These are phyloP conservation scores for Bathelium albidoporum DNA, from an alignment of 495 filamentous ascomycete genomes.

Conservation along the genomic window DNA sequence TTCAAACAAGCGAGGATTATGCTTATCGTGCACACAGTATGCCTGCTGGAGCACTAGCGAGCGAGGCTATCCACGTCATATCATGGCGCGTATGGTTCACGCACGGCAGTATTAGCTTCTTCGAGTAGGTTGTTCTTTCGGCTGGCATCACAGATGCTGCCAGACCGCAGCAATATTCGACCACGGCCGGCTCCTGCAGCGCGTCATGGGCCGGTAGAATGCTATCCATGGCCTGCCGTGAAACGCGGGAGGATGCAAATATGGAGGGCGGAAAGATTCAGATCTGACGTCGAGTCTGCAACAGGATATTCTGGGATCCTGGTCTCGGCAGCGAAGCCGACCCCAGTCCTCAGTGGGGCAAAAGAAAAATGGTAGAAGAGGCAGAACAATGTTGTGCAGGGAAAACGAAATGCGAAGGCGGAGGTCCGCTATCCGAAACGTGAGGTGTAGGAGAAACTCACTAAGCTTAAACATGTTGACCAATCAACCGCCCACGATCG, in stretches of 20 bases:
- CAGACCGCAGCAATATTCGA: background rate
- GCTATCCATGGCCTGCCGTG: background rate
- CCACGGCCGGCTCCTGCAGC: background rate
- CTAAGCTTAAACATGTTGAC: background rate
- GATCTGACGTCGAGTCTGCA: slow-evolving; percentile 4
- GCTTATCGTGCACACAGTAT: background rate
- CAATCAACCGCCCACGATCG: background rate
- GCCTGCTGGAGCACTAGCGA: background rate
- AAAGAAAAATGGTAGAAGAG: background rate
- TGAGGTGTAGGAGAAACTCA: background rate
- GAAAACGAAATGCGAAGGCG: background rate
- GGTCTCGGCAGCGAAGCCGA: background rate
- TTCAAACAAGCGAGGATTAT: background rate
- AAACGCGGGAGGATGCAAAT: slow-evolving; percentile 5
- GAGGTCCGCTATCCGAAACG: background rate
- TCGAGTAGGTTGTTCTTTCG: background rate
- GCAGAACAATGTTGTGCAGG: background rate
- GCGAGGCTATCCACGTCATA: background rate
- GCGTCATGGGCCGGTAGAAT: background rate
- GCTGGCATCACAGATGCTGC: background rate
- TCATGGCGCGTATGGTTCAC: slow-evolving; percentile 1
- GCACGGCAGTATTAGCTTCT: background rate
- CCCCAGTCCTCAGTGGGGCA: background rate
- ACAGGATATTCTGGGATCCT: background rate
- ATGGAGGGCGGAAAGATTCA: background rate